Percentiles rank a stretch among this genome's conserved stretches.
Conservation (phyloP, 179 eudicot species). For the Beta corolliflora region DNA sequence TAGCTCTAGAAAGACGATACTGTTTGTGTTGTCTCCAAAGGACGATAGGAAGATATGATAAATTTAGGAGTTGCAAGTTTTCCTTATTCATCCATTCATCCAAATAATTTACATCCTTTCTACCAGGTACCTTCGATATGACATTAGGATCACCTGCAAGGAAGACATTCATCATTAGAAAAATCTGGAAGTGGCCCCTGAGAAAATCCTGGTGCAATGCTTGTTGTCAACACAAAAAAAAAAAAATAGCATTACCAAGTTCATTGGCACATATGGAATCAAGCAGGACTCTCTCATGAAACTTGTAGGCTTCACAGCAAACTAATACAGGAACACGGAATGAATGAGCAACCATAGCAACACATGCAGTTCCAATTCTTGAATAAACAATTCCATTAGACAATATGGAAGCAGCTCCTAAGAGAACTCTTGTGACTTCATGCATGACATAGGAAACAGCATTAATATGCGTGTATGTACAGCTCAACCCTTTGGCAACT, state of each 20-base stretch:
- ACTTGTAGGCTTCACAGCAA: slow-evolving; percentile 96
- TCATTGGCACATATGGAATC: slow-evolving; percentile 94
- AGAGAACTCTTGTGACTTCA: slow-evolving; percentile 79
- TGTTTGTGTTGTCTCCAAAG: background rate
- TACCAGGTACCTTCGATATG: slow-evolving; percentile 68
- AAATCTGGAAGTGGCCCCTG: no score
- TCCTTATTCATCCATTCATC: slow-evolving; percentile 55
- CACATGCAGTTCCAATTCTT: slow-evolving; percentile 88
- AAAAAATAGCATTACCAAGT: slow-evolving; percentile 53
- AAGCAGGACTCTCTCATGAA: slow-evolving; percentile 91
- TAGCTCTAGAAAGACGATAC: background rate
- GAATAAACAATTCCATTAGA: slow-evolving; percentile 93
- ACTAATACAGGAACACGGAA: slow-evolving; percentile 85
- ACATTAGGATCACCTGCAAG: slow-evolving; percentile 78
- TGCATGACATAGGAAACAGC: slow-evolving; percentile 91
- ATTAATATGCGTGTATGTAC: slow-evolving; percentile 90
- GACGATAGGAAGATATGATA: slow-evolving; percentile 20
- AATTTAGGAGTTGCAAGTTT: slow-evolving; percentile 78
- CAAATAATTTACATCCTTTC: slow-evolving; percentile 59
- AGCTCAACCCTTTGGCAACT: slow-evolving; percentile 72
- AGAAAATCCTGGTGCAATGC: background rate
- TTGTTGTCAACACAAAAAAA: no score
- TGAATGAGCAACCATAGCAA: slow-evolving; percentile 98
- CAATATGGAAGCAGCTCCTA: slow-evolving; percentile 86
- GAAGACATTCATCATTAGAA: background rate